Evolutionary conservation across 1,139 yeast genomes (phyloP).

Genomic region (Debaryomyces nepalensis): DNA sequence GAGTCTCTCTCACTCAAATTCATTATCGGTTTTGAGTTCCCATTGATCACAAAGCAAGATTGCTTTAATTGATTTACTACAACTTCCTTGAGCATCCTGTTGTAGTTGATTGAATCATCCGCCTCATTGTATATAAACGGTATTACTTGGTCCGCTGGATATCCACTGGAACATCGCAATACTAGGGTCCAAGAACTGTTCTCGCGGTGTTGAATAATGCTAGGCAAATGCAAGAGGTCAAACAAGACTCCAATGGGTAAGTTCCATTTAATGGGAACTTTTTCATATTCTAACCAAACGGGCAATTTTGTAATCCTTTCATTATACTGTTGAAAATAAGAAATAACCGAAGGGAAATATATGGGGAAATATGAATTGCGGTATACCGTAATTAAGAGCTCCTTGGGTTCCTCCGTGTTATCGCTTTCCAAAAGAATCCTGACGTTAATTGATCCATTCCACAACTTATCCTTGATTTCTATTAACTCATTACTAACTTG

Average conservation of each 20-base stretch:
- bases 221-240: slow-evolving; percentile 51
- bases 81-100: slow-evolving; percentile 45
- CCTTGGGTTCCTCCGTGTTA: slow-evolving; percentile 15
- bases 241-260: slow-evolving; percentile 74
- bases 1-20: slow-evolving; percentile 66
- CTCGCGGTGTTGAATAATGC: slow-evolving; percentile 5
- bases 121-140: slow-evolving; percentile 39
- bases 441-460: slow-evolving; percentile 63
- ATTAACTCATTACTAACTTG: slow-evolving; percentile 8
- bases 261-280: slow-evolving; percentile 74
- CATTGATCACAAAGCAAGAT: slow-evolving; percentile 71
- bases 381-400: slow-evolving; percentile 30
- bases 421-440: slow-evolving; percentile 29
- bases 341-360: slow-evolving; percentile 43
- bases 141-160: slow-evolving; percentile 59
- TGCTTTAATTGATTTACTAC: slow-evolving; percentile 84
- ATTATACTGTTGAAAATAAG: slow-evolving; percentile 48
- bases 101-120: slow-evolving; percentile 27
- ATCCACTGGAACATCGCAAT: slow-evolving; percentile 42
- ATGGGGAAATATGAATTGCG: slow-evolving; percentile 66
- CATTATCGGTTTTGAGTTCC: slow-evolving; percentile 78
- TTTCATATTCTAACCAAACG: slow-evolving; percentile 71
- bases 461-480: slow-evolving; percentile 44
- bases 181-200: slow-evolving; percentile 52
- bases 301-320: slow-evolving; percentile 35